Conservation (phyloP, 2,329 filamentous ascomycete species). For the Paraphoma chrysanthemicola region DNA sequence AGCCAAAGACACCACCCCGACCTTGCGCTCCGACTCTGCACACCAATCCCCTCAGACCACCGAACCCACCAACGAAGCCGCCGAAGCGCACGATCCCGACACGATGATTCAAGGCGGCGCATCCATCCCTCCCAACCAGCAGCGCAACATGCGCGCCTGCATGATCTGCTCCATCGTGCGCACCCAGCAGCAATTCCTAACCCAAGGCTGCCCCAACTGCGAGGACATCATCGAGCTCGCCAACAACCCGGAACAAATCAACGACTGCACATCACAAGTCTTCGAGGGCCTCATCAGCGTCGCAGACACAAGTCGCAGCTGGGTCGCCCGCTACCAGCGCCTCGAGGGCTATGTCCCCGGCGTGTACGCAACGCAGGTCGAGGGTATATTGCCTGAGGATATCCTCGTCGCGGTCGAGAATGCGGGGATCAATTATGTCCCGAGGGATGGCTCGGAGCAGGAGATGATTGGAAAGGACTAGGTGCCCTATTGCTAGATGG, state of each 20-base stretch:
- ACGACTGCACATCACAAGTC: slow-evolving; percentile 93
- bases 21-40: not conserved
- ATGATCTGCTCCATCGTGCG: slow-evolving; percentile 98
- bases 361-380: slow-evolving; percentile 94
- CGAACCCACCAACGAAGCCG: not conserved
- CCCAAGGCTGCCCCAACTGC: slow-evolving; percentile 94
- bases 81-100: slow-evolving; percentile 4
- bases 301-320: slow-evolving; percentile 80
- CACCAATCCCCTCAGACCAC: not conserved
- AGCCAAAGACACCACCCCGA: not conserved
- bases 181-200: slow-evolving; percentile 80
- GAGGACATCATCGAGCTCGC: slow-evolving; percentile 87
- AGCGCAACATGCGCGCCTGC: slow-evolving; percentile 90
- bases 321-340: slow-evolving; percentile 97
- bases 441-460: slow-evolving; percentile 50
- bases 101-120: slow-evolving; percentile 56
- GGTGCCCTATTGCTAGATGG: not conserved
- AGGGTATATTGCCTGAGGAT: slow-evolving; percentile 72
- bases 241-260: slow-evolving; percentile 79
- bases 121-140: slow-evolving; percentile 76
- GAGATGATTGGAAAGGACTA: slow-evolving; percentile 45
- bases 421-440: slow-evolving; percentile 67
- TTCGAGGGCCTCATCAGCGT: slow-evolving; percentile 92
- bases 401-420: slow-evolving; percentile 63
- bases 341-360: slow-evolving; percentile 87